Percentiles rank a stretch among this genome's conserved stretches.
phyloP scores from a whole-genome alignment of 2,329 filamentous ascomycete species.

The Fusarium tricinctum region DNA sequence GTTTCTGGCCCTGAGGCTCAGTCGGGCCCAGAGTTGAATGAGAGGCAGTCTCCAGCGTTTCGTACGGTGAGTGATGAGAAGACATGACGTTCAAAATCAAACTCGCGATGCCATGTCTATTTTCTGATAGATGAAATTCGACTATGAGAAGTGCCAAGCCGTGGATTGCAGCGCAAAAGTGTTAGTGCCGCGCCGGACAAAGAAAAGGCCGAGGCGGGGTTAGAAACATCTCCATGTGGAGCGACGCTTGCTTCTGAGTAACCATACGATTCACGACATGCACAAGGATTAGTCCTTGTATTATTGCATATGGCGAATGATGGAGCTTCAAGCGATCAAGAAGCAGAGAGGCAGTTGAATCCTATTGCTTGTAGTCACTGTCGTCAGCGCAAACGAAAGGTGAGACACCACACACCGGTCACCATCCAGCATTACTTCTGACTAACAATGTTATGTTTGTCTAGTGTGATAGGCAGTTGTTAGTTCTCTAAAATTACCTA shows the following conservation, averaged over 20 bases:
- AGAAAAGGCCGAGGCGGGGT: conserved; percentile 50
- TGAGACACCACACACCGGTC: conserved; percentile 20
- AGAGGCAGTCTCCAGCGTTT: conserved; percentile 48
- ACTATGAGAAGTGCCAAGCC: background rate
- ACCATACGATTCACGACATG: background rate
- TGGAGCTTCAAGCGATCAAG: conserved; percentile 15
- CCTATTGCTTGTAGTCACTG: conserved; percentile 54
- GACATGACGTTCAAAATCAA: conserved; percentile 41
- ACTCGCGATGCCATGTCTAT: background rate
- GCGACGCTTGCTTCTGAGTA: background rate
- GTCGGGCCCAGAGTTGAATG: conserved; percentile 40
- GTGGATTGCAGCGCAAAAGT: conserved; percentile 3
- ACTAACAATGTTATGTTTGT: background rate
- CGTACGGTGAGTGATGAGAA: conserved; percentile 50
- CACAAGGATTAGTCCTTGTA: conserved; percentile 11
- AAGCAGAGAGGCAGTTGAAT: conserved; percentile 41
- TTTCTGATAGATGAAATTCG: too few relatives aligned
- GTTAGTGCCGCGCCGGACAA: conserved; percentile 44
- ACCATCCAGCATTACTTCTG: background rate
- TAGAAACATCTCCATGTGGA: conserved; percentile 8
- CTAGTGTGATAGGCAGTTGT: conserved; percentile 46
- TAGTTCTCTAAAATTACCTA: background rate
- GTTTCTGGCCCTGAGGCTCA: conserved; percentile 46
- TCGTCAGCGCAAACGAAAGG: conserved; percentile 53
- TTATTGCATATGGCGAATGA: conserved; percentile 36